phyloP scores from a whole-genome alignment of 305 asterid species.

The Fraxinus greggii region DNA sequence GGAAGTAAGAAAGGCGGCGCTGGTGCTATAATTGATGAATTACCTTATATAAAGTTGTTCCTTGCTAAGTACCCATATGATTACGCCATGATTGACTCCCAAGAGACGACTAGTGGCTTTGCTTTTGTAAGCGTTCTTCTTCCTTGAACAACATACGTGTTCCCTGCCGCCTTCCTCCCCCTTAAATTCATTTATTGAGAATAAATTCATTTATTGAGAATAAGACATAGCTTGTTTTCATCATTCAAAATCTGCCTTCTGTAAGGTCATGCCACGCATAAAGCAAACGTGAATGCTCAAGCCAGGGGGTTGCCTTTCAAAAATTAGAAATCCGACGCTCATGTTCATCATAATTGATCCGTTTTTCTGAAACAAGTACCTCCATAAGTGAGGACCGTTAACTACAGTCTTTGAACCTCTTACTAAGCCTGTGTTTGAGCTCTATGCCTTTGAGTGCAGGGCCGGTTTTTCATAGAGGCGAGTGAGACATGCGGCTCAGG shows the following conservation, averaged over 20 bases:
- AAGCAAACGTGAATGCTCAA: background rate
- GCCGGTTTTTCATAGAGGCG: too few relatives aligned
- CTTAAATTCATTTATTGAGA: background rate
- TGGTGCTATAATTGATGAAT: conserved; percentile 38
- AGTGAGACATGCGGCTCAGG: too few relatives aligned
- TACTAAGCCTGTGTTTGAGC: too few relatives aligned
- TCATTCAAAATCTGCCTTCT: background rate
- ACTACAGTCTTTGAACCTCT: too few relatives aligned
- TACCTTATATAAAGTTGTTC: conserved; percentile 41
- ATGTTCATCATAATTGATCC: background rate
- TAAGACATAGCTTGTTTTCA: too few relatives aligned
- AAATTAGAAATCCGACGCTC: background rate
- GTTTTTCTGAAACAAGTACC: background rate
- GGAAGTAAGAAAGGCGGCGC: conserved; percentile 42
- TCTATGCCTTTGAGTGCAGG: too few relatives aligned
- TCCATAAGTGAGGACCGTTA: background rate
- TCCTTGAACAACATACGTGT: background rate
- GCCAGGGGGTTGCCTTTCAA: background rate
- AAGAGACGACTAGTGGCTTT: conserved; percentile 28
- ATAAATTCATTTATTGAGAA: background rate
- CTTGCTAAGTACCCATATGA: conserved; percentile 27
- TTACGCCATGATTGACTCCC: conserved; percentile 21
- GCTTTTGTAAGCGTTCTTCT: conserved; percentile 40
- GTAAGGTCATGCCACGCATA: background rate
- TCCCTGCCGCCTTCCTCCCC: background rate